These are phyloP conservation scores for Cutaneotrichosporon sp. DNA, from an alignment of 1,284 basidiomycete species.

Conservation along the genomic window DNA sequence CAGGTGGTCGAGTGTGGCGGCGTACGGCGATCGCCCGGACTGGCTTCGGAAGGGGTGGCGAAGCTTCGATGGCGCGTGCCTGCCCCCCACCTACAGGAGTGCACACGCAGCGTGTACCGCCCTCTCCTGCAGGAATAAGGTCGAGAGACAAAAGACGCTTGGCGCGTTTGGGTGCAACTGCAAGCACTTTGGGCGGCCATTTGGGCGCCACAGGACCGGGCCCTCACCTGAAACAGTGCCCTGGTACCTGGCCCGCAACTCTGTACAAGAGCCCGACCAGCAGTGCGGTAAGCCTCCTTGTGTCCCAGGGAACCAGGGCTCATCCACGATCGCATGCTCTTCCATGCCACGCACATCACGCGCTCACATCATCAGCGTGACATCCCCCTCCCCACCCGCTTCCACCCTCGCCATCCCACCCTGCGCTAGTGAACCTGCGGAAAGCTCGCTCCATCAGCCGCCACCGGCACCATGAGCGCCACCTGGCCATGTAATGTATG, in stretches of 20 bases:
- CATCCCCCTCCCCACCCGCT: not conserved
- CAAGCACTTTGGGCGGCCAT: not conserved
- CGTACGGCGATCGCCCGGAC: not conserved
- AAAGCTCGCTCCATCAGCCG: not conserved
- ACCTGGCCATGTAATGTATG: slow-evolving; percentile 7
- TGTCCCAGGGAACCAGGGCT: not conserved
- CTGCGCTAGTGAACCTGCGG: no score
- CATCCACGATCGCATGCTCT: not conserved
- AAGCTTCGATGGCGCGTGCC: not conserved
- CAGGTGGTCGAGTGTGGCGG: not conserved
- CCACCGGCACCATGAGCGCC: not conserved
- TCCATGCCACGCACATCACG: slow-evolving; percentile 2
- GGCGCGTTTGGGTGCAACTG: not conserved
- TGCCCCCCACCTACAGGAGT: not conserved
- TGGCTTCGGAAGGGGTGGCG: not conserved
- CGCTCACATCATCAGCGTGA: not conserved
- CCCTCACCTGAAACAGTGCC: not conserved
- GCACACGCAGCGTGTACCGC: not conserved
- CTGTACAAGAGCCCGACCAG: not conserved
- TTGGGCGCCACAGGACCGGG: not conserved
- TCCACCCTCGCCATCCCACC: not conserved
- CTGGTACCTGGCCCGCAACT: not conserved
- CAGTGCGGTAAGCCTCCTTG: not conserved
- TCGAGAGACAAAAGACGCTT: not conserved
- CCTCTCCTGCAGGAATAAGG: not conserved